Evolutionary conservation across 2,329 filamentous ascomycete species (phyloP), one percentile per base, ranked within the genome.

Genomic region (Trichoderma gracile): DNA sequence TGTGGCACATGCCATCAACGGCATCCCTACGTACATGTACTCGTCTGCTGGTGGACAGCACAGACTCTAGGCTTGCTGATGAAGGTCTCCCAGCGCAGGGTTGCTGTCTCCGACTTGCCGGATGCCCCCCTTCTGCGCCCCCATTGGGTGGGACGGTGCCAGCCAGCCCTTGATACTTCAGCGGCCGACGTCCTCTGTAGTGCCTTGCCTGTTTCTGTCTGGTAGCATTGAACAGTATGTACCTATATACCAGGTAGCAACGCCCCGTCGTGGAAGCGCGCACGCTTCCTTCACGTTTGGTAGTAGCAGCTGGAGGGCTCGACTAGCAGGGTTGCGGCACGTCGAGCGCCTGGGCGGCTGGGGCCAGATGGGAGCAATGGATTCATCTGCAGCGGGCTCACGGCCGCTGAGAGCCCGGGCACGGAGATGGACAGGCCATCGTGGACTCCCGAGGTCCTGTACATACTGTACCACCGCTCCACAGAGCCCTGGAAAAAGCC

Each of bases 21-120:
- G 27, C 27, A 30, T 30, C 5, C 27, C 5, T 30, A 30, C 27
- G 6, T 30, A 30, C 27, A 7, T 8, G 25, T 25, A 25, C 5
- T n/a, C 27, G 27, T 27, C 9, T 3, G 30, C 30, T 33, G 30
- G 30, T 33, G 10, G 2, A 33, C 8, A 33, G 30, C 30, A 33
- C 8, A 10, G 6, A 9, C 30, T 33, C 9, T 3, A 10, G 30
- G 30, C 12, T 12, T 25, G 57, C 45, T 50, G 46, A 42, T 50
- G 33, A 50, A 60, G 17, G 33, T 30, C 47, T 52, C 47, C 47
- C 47, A 52, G 30, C 30, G 17, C 47, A 52, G 30, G n/a, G 17
- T 52, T 52, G 40, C 58, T 21, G 58, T 45, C 58, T 61, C 58
- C 47, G 47, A 61, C 58, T 43, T 53, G 25, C 58, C 47, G 47